Conservation (phyloP, 805 yeast species). For the Ogataea salicorniae region DNA sequence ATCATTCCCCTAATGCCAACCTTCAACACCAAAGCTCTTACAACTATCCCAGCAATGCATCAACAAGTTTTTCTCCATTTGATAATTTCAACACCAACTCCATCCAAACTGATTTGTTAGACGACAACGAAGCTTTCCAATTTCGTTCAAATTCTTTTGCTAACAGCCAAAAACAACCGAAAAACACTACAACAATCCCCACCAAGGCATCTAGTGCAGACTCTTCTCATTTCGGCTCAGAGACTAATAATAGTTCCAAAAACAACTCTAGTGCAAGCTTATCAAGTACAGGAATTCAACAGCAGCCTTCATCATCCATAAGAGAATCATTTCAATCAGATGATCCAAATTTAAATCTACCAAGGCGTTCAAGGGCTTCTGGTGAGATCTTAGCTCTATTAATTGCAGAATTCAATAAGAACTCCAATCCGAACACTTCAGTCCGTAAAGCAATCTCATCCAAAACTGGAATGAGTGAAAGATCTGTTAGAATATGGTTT, state of each 20-base stretch:
- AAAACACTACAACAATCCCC: too few species aligned
- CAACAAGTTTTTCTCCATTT: background rate
- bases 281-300: background rate
- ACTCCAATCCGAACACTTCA: conserved; percentile 73
- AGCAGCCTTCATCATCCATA: background rate
- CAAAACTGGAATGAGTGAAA: conserved; percentile 75
- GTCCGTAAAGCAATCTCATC: conserved; percentile 64
- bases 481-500: conserved; percentile 90
- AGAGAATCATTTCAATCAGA: too few species aligned
- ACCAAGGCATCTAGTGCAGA: too few species aligned
- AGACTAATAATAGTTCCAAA: background rate
- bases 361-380: conserved; percentile 32
- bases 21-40: background rate
- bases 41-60: background rate
- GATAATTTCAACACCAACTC: background rate
- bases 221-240: too few species aligned
- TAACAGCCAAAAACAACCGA: too few species aligned
- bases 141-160: background rate
- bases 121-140: background rate
- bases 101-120: background rate
- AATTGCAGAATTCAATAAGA: conserved; percentile 61
- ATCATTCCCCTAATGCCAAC: too few species aligned
- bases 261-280: background rate
- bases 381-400: conserved; percentile 72
- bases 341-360: conserved; percentile 11